Evolutionary conservation across 768 basidiomycete species (phyloP).

Genomic region (Russula ochroleuca): DNA sequence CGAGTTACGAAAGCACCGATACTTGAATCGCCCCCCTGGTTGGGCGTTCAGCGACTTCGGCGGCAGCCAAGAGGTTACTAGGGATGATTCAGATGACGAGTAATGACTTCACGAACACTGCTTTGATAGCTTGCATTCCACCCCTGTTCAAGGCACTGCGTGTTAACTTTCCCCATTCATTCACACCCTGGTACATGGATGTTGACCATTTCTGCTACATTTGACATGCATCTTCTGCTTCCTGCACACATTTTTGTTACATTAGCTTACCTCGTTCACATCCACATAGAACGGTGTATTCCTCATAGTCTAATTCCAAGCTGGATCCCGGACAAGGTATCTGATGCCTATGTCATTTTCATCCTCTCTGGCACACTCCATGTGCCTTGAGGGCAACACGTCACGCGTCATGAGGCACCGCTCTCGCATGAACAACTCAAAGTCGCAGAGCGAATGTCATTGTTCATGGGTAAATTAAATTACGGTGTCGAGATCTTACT

Average conservation of each 20-base stretch:
- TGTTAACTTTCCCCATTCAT: slow-evolving; percentile 13
- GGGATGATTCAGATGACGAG: slow-evolving; percentile 20
- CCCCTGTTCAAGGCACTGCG: slow-evolving; percentile 7
- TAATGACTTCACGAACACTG: slow-evolving; percentile 25
- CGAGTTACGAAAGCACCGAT: slow-evolving; percentile 76
- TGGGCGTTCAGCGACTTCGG: slow-evolving; percentile 69
- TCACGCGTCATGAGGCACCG: too few species aligned
- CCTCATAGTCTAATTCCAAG: slow-evolving; percentile 19
- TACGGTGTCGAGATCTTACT: too few species aligned
- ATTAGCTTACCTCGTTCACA: slow-evolving; percentile 23
- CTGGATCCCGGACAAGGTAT: slow-evolving; percentile 2
- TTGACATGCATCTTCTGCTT: slow-evolving; percentile 26
- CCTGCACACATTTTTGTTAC: slow-evolving; percentile 27
- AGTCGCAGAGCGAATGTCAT: too few species aligned
- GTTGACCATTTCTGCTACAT: slow-evolving; percentile 27
- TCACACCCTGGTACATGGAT: slow-evolving; percentile 15
- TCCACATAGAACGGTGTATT: slow-evolving; percentile 26
- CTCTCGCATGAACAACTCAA: too few species aligned
- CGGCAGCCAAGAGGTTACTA: slow-evolving; percentile 32
- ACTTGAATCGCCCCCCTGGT: slow-evolving; percentile 63
- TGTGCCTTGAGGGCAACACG: too few species aligned
- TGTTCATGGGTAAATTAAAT: too few species aligned
- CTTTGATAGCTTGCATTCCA: slow-evolving; percentile 19
- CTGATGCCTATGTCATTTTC: not conserved
- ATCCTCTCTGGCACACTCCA: not conserved